Percentiles rank a stretch among this genome's conserved stretches.
Evolutionary conservation across 306 rosid genomes (phyloP).

Genomic region (Quercus suber): DNA sequence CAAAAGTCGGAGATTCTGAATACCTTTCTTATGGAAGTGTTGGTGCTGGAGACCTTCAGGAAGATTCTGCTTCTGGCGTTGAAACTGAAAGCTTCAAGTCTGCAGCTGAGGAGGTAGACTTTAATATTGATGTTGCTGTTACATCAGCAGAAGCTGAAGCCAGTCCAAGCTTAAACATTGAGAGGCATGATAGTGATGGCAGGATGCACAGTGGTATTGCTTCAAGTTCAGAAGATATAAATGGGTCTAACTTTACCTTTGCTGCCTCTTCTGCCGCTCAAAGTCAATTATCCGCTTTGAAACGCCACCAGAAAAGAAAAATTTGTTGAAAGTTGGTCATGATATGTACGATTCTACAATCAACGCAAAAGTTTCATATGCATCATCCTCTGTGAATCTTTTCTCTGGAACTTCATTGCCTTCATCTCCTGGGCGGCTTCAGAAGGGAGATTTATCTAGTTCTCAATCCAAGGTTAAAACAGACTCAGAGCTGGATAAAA

Average conservation of each 20-base stretch:
- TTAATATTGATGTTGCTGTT: constrained; percentile 32
- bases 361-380: constrained; percentile 53
- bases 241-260: constrained; percentile 66
- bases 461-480: constrained; percentile 36
- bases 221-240: constrained; percentile 46
- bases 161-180: constrained; percentile 37
- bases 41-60: constrained; percentile 39
- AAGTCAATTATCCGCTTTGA: constrained; percentile 53
- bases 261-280: constrained; percentile 70
- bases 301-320: constrained; percentile 63
- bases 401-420: constrained; percentile 55
- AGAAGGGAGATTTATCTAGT: constrained; percentile 41
- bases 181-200: constrained; percentile 37
- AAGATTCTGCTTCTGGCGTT: constrained; percentile 59
- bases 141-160: constrained; percentile 47
- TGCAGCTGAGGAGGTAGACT: constrained; percentile 64
- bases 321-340: constrained; percentile 48
- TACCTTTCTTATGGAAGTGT: constrained; percentile 18
- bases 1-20: constrained; percentile 32
- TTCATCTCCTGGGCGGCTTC: constrained; percentile 35
- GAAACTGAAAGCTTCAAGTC: constrained; percentile 90
- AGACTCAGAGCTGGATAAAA: constrained; percentile 38
- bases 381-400: constrained; percentile 53
- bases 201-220: constrained; percentile 36
- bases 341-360: constrained; percentile 45